Base-by-base conservation (phyloP, 352 stramenopile species). In the Phytophthora lateralis region DNA sequence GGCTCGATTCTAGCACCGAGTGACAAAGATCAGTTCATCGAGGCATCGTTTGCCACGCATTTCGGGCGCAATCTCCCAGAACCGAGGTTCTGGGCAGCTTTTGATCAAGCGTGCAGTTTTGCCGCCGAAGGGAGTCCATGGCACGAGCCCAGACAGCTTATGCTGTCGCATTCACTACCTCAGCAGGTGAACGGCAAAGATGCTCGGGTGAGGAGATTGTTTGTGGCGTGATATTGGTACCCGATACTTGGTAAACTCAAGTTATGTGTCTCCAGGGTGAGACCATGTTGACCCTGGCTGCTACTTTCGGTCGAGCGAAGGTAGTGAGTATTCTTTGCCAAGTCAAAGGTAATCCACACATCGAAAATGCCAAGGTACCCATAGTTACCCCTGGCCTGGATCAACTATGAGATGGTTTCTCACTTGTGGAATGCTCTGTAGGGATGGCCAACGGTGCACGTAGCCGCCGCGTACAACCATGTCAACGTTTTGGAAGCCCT, bases 131-230 rank as follows among this genome's bases (percentile, higher is more conserved):
- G 50, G 10, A 15, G 68, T 34, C 56, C 67, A 14, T 91, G 82
- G 80, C 52, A 69, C 4, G 60, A 44, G 4, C 39, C 72, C 15
- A 68, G 80, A 10, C 77, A 88, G 42, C 64, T 90, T 2, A 73
- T 91, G 76, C 53, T 91, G 6, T 78, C 78, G 11, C 75, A 73
- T 52, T 89, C 80, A 17, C 51, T 89, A 3, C 82, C 80, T 20
- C 78, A 91, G 30, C 78, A 88, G 20, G 41, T 91, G 45, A 91
- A 91, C 32, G 70, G 61, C 24, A 85, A 82, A 56, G 78, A 91
- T 45, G 55, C 64, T 17, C 56, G 63, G 37, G 81, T 90, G 62
- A 17, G 49, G n/a, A 42, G 6, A 20, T 42, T 42, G 32, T n/a
- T 38, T n/a, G 32, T 38, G 32, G 0, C 27, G 27, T 32, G 27